Conservation (phyloP, 108 stramenopile species). For the Nannochloropsis gaditana region DNA sequence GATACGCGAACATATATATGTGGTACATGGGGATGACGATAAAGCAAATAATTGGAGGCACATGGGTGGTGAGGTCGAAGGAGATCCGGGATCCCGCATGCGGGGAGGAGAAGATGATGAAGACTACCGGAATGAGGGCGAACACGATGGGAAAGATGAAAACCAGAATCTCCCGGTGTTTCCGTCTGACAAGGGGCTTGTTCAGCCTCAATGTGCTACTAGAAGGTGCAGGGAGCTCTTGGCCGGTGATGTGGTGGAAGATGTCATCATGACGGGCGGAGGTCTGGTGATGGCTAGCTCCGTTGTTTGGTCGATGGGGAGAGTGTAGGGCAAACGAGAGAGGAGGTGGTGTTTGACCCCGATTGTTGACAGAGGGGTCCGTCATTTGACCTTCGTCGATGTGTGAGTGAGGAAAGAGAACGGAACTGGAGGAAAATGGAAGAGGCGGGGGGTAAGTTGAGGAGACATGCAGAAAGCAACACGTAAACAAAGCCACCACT, state of each 20-base stretch:
- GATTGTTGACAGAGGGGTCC: too few relatives aligned
- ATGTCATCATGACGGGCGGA: not conserved
- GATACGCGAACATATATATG: not conserved
- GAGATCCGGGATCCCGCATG: not conserved
- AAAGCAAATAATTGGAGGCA: not conserved
- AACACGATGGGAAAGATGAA: not conserved
- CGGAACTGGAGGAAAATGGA: too few relatives aligned
- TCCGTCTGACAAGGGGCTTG: not conserved
- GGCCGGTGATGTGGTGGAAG: not conserved
- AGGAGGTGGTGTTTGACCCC: too few relatives aligned
- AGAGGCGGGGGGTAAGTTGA: too few relatives aligned
- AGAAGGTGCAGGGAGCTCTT: not conserved
- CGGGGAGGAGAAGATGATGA: not conserved
- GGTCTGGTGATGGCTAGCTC: not conserved
- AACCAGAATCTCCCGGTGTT: not conserved
- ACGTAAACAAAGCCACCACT: too few relatives aligned
- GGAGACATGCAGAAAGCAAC: too few relatives aligned
- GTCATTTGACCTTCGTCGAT: too few relatives aligned
- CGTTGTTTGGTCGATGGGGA: too few relatives aligned
- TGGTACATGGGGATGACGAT: not conserved
- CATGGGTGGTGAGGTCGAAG: conserved; percentile 9
- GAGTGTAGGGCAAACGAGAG: too few relatives aligned
- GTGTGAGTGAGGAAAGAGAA: too few relatives aligned
- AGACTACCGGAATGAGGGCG: not conserved
- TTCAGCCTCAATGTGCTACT: conserved; percentile 9